A percentile compares a stretch with the other conserved stretches of the same genome.
Evolutionary conservation across 805 yeast species (phyloP).

Genomic region (Saccharomyces jurei): DNA sequence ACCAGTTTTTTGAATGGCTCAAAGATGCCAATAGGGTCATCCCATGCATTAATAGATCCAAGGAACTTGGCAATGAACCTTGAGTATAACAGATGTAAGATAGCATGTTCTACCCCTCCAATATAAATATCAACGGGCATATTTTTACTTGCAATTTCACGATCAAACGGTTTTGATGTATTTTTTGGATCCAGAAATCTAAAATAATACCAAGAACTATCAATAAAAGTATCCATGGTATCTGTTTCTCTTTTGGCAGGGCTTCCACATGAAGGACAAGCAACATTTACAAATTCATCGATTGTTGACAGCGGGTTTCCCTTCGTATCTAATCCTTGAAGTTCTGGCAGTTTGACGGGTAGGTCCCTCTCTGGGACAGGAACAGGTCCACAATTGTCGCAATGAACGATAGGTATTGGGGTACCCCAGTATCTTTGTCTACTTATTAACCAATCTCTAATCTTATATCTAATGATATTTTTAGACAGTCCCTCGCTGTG

Average conservation of each 20-base stretch:
- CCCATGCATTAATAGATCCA: conserved; percentile 59
- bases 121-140: conserved; percentile 87
- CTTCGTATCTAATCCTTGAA: conserved; percentile 41
- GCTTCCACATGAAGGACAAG: conserved; percentile 73
- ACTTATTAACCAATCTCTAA: conserved; percentile 91
- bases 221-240: conserved; percentile 98
- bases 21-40: conserved; percentile 45
- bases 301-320: conserved; percentile 63
- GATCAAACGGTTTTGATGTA: conserved; percentile 42
- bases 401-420: conserved; percentile 91
- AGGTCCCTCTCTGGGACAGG: conserved; percentile 84
- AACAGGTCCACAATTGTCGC: conserved; percentile 77
- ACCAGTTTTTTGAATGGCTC: conserved; percentile 79
- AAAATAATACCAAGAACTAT: conserved; percentile 93
- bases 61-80: conserved; percentile 80
- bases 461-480: conserved; percentile 44
- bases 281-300: conserved; percentile 59
- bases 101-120: conserved; percentile 97
- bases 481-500: conserved; percentile 36
- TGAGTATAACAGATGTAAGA: conserved; percentile 78
- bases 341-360: conserved; percentile 72
- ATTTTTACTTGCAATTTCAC: conserved; percentile 38
- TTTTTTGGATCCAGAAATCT: conserved; percentile 75
- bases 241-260: conserved; percentile 85
- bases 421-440: conserved; percentile 98